Percentiles rank a stretch among this genome's conserved stretches.
phyloP scores from a whole-genome alignment of 169 alveolate genomes.

The Cryptosporidium andersoni region DNA sequence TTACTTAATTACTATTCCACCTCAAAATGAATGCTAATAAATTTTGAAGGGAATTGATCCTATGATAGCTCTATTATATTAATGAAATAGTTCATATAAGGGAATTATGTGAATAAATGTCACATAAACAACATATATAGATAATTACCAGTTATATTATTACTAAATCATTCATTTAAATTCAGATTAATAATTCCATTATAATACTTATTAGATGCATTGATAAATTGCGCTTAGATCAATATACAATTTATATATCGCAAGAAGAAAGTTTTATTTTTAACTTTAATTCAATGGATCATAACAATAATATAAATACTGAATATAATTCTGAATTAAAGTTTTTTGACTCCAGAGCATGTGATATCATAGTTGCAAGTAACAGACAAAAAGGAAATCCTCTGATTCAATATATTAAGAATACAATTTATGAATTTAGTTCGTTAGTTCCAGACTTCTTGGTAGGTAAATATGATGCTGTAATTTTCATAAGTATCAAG shows the following conservation, averaged over 20 bases:
- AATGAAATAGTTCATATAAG: too few species aligned
- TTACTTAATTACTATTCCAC: too few species aligned
- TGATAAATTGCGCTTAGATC: background rate
- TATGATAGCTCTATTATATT: too few species aligned
- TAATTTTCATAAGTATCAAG: conserved; percentile 67
- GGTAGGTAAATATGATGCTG: conserved; percentile 74
- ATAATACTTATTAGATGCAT: too few species aligned
- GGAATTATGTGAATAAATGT: too few species aligned
- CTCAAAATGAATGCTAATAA: too few species aligned
- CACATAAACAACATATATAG: too few species aligned
- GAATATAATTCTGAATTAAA: conserved; percentile 1
- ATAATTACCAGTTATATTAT: too few species aligned
- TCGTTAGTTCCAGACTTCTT: conserved; percentile 74
- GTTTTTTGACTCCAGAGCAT: conserved; percentile 31
- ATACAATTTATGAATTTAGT: conserved; percentile 61
- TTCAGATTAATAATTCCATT: too few species aligned
- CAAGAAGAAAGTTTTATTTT: background rate
- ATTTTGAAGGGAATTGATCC: too few species aligned
- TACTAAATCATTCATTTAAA: too few species aligned
- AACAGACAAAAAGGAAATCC: conserved; percentile 73
- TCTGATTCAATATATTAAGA: conserved; percentile 23
- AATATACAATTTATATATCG: background rate
- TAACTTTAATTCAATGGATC: background rate
- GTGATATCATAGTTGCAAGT: conserved; percentile 68
- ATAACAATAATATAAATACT: background rate